Evolutionary conservation across 768 basidiomycete genomes (phyloP), one percentile per base, ranked within the genome.

Genomic region (Termitomyces sp.): DNA sequence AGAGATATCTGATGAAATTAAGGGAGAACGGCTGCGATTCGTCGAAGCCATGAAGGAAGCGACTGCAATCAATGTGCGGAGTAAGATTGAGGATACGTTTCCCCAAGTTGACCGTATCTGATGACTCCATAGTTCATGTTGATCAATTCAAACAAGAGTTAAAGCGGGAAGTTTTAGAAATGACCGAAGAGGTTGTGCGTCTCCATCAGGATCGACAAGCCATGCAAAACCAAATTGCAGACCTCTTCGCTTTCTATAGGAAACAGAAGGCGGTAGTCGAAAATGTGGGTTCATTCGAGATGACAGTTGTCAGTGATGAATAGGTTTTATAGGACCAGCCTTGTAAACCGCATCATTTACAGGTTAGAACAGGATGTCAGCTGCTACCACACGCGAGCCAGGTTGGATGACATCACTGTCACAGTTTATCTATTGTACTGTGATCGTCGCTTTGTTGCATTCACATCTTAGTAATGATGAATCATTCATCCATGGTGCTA

Each of bases 41-140:
- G 90, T 95, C 6, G 93, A 95, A 66, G 92, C 93, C n/a, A 95
- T 95, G 93, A 91, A 91, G 68, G 89, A 93, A 64, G 93, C 92
- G 1, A 95, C 93, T 0, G 84, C 85, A 1, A 90, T 95, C 65
- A 94, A 95, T 62, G 85, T 95, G 2, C 87, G 91, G 69, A 75
- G 91, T 89, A 71, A 68, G 75, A 49, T 57, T 20, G 24, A 39
- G 37, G 15, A 39, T 31, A 8, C 27, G 16, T 42, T n/a, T 11
- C 8, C 15, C 12, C 8, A 16, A 20, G 8, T 49, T 7, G 4
- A 33, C 46, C 34, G 33, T 39, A n/a, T 6, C 49, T 42, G 44
- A 59, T 46, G 8, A 20, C 46, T 41, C 45, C 24, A 44, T 65
- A 93, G 92, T 82, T 24, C 93, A 95, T 63, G 87, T 95, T 50